phyloP scores from a whole-genome alignment of 805 yeast genomes.

The Candida khao-thaluensis region DNA sequence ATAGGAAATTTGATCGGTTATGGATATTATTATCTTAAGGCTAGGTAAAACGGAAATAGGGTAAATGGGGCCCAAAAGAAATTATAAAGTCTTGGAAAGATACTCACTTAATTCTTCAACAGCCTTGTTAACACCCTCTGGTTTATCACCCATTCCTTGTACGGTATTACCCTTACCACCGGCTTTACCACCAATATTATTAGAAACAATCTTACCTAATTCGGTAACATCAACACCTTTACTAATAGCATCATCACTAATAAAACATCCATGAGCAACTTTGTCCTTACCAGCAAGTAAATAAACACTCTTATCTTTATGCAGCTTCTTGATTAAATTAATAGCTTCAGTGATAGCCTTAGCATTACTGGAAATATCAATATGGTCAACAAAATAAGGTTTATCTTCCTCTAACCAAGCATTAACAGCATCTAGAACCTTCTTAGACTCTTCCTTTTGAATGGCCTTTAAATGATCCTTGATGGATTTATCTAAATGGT shows the following conservation, averaged over 20 bases:
- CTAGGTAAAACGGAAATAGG: no score
- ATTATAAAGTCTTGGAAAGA: background rate
- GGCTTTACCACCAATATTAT: conserved; percentile 89
- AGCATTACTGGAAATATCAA: conserved; percentile 76
- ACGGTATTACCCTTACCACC: conserved; percentile 97
- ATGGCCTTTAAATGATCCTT: conserved; percentile 85
- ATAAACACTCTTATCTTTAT: conserved; percentile 72
- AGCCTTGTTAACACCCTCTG: conserved; percentile 68
- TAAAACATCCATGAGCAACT: conserved; percentile 94
- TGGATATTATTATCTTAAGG: no score
- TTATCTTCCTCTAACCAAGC: conserved; percentile 56
- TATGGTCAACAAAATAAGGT: conserved; percentile 61
- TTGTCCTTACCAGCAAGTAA: conserved; percentile 76
- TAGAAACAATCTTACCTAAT: conserved; percentile 68
- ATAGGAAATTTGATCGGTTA: no score
- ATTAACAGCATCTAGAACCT: conserved; percentile 74
- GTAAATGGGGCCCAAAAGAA: no score
- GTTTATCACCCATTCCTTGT: conserved; percentile 94
- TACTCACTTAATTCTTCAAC: conserved; percentile 58
- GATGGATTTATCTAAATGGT: conserved; percentile 76
- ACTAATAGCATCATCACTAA: conserved; percentile 66
- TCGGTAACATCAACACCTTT: conserved; percentile 75
- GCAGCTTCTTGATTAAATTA: conserved; percentile 73
- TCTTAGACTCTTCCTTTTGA: conserved; percentile 85
- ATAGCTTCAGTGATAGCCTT: conserved; percentile 94